Percentiles rank a stretch among this genome's conserved stretches.
Conservation (phyloP, 1,139 yeast genomes). For the Debaryomyces fabryi region DNA sequence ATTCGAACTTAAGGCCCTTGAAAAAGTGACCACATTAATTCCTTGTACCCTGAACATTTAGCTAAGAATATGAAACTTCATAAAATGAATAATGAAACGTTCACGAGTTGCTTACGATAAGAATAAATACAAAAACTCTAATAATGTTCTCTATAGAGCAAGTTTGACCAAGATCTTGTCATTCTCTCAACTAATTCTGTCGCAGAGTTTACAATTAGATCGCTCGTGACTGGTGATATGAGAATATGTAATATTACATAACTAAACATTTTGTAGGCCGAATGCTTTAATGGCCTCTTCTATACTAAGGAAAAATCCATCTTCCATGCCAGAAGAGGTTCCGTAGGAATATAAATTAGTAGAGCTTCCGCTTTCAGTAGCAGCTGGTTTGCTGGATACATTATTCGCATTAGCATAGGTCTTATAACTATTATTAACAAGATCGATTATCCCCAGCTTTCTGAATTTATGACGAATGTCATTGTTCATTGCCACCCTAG, state of each 20-base stretch:
- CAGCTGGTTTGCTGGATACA: not conserved
- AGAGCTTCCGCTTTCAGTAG: constrained; percentile 1
- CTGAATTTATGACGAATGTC: constrained; percentile 24
- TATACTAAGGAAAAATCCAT: constrained; percentile 36
- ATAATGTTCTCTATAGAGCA: not conserved
- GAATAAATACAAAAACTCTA: not conserved
- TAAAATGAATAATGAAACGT: not conserved
- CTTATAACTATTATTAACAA: constrained; percentile 24
- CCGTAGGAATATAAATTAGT: constrained; percentile 1
- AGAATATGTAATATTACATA: not conserved
- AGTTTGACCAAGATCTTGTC: not conserved
- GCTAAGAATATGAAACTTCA: not conserved
- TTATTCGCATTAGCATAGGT: constrained; percentile 13
- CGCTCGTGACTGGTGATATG: not conserved
- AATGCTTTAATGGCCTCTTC: constrained; percentile 31
- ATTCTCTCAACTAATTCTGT: not conserved
- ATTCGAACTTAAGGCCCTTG: not conserved
- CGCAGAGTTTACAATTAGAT: not conserved
- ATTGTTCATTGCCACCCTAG: constrained; percentile 27
- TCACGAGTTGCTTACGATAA: not conserved
- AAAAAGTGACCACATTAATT: not conserved
- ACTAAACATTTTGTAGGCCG: constrained; percentile 11
- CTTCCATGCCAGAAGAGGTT: constrained; percentile 29
- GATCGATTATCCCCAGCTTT: constrained; percentile 26
- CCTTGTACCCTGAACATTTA: not conserved